Evolutionary conservation across 352 stramenopile genomes (phyloP), one percentile per base, ranked within the genome.

Genomic region (Blastocystis sp.): DNA sequence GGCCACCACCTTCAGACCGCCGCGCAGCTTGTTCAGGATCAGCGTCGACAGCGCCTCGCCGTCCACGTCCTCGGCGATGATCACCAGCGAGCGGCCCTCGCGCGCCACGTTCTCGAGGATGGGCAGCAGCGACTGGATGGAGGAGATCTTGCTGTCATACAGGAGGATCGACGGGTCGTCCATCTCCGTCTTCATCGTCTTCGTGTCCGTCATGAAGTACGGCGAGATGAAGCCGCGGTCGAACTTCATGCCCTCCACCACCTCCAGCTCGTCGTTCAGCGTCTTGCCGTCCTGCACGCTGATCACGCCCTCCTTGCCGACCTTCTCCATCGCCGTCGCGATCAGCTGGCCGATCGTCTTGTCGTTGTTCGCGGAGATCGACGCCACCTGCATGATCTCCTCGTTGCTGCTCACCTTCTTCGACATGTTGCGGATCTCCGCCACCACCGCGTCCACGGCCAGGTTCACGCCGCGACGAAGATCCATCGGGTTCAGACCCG

Each of bases 211-310:
- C 89, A 99, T 96, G 89, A 99, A 99, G 92, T 99, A 99, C 7
- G 97, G 97, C 91, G 95, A 98, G 91, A 99, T 99, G 93, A 95
- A 99, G 65, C 97, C 97, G 65, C 97, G 94, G 91, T 99, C 97
- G 90, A 99, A 99, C 91, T 98, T 98, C 97, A 99, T 99, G 88
- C 97, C 97, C 90, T 99, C 97, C 7, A 99, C 97, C 66, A 99
- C 96, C 91, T 99, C 97, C 40, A 99, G 92, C 92, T 99, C 97
- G 93, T 99, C 98, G 89, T 97, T 95, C 71, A 99, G 91, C 40
- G 97, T 99, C 94, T 99, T 99, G 88, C 97, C 97, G 91, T 99
- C 97, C 92, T 99, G 95, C 54, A 93, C 91, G 52, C 91, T 94
- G 89, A 94, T 94, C 42, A 98, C 95, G 80, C 97, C 97, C 89